These are phyloP conservation scores for Chlorella sp. DNA, from an alignment of 139 green algal species.

Conservation along the genomic window DNA sequence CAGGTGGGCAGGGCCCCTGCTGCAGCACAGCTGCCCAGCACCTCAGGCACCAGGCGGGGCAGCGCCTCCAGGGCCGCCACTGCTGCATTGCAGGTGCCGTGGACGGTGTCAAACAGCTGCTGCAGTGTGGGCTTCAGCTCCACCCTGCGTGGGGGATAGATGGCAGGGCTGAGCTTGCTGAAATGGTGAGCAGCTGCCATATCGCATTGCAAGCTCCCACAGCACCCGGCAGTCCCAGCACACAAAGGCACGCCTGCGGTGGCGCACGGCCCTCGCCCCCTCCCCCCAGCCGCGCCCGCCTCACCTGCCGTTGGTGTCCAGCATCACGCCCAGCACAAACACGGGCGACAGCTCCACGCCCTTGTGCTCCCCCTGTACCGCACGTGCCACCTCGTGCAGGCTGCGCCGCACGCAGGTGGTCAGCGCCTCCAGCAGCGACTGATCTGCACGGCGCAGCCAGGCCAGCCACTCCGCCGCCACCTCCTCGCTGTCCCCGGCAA, in stretches of 20 bases:
- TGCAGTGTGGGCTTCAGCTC: slow-evolving; percentile 70
- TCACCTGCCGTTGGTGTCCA: slow-evolving; percentile 53
- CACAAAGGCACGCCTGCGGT: too few species aligned
- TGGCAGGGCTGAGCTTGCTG: too few species aligned
- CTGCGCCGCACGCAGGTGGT: slow-evolving; percentile 76
- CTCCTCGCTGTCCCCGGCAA: slow-evolving; percentile 84
- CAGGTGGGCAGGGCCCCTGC: slow-evolving; percentile 11
- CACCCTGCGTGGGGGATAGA: slow-evolving; percentile 31
- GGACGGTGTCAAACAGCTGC: slow-evolving; percentile 86
- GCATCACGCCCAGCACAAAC: slow-evolving; percentile 76
- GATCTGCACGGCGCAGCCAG: slow-evolving; percentile 69
- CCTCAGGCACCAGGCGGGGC: slow-evolving; percentile 7
- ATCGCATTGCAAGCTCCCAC: too few species aligned
- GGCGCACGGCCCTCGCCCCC: background rate
- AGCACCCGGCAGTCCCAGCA: too few species aligned
- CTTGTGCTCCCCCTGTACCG: slow-evolving; percentile 77
- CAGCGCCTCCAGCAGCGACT: slow-evolving; percentile 85
- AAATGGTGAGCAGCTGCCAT: too few species aligned
- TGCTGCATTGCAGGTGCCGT: slow-evolving; percentile 69
- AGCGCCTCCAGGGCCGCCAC: slow-evolving; percentile 23
- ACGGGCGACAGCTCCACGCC: slow-evolving; percentile 65
- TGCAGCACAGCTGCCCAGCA: slow-evolving; percentile 10
- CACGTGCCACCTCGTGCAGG: slow-evolving; percentile 82
- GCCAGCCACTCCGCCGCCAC: slow-evolving; percentile 88
- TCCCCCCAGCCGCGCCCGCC: background rate